Percentiles rank a stretch among this genome's conserved stretches.
Evolutionary conservation across 495 filamentous ascomycete species (phyloP).

Genomic region (Aspergillus conjunctus): DNA sequence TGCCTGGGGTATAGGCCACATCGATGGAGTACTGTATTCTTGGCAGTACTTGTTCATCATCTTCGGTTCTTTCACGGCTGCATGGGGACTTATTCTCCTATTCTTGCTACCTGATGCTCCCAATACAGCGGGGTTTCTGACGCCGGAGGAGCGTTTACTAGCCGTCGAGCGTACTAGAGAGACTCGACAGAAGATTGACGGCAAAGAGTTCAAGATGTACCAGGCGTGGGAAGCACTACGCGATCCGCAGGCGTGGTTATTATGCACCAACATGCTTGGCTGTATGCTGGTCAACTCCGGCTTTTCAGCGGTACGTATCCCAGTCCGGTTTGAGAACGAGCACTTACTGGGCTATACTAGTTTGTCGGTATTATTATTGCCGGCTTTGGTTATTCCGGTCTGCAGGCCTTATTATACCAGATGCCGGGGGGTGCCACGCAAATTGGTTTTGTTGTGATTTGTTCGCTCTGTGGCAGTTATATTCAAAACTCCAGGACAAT

Average conservation of each 20-base stretch:
- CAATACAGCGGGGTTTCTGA: slow-evolving; percentile 4
- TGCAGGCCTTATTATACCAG: slow-evolving; percentile 7
- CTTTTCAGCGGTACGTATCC: neutral
- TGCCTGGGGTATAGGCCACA: slow-evolving; percentile 5
- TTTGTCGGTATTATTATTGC: slow-evolving; percentile 8
- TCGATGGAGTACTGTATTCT: neutral
- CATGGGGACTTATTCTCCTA: neutral
- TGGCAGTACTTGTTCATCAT: slow-evolving; percentile 11
- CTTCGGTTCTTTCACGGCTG: slow-evolving; percentile 7
- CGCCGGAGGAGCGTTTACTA: neutral
- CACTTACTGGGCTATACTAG: neutral
- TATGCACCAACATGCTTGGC: neutral
- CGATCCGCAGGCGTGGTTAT: slow-evolving; percentile 13
- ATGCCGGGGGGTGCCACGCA: slow-evolving; percentile 12
- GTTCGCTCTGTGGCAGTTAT: neutral
- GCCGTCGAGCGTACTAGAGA: neutral
- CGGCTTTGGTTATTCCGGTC: slow-evolving; percentile 3
- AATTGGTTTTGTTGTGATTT: slow-evolving; percentile 2
- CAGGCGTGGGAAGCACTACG: slow-evolving; percentile 10
- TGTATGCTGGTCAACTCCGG: neutral
- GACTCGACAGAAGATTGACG: neutral
- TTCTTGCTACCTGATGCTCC: slow-evolving; percentile 4
- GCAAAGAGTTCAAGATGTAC: neutral
- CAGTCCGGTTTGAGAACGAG: neutral
- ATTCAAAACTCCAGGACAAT: neutral